Base-by-base conservation (phyloP, 257 asterid species). In the Solanum pinnatisectum region DNA sequence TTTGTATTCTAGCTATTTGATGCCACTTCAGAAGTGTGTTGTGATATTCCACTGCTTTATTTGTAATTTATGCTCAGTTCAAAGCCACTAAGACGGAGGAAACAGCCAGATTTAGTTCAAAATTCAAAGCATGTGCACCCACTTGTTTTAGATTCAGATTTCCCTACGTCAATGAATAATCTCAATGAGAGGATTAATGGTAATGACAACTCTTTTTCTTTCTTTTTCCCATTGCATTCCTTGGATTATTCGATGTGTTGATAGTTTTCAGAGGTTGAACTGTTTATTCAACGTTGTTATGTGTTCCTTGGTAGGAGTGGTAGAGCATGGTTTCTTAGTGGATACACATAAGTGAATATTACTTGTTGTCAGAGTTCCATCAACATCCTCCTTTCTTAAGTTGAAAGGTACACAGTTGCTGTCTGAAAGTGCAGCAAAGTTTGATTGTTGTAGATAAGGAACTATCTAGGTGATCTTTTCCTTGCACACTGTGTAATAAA, bases 181-280 rank as follows among this genome's bases (percentile, higher is more conserved):
- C 92, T 91, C 90, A 94, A 92, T 81, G 97, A 91, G 89, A 95
- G 92, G 92, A 91, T 90, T 85, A 94, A 94, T 93, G 99, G 99
- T 96, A 82, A 94, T 65, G 88, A 16, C 16, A 30, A 49, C 73
- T 70, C 36, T n/a, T 13, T 76, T 40, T 77, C 30, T 11, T 76
- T 39, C 22, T 11, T 76, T 23, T 73, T 35, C 10, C 70, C 70
- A 82, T 49, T 30, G 70, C 25, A 18, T 82, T 82, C 70, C 44
- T 49, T 49, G 44, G 68, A 81, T 81, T 81, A 30, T 46, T 30
- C 16, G 4, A 42, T 44, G 35, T 44, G 84, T 46, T 81, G 63
- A 37, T 37, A 76, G 32, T 76, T 76, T 76, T 39, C 27, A 39
- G 83, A 76, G 33, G 56, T 76, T 76, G 56, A 76, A 10, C 32